These are phyloP conservation scores for Wallacemonas rigidus DNA, from an alignment of 208 protist genomes.

Conservation along the genomic window DNA sequence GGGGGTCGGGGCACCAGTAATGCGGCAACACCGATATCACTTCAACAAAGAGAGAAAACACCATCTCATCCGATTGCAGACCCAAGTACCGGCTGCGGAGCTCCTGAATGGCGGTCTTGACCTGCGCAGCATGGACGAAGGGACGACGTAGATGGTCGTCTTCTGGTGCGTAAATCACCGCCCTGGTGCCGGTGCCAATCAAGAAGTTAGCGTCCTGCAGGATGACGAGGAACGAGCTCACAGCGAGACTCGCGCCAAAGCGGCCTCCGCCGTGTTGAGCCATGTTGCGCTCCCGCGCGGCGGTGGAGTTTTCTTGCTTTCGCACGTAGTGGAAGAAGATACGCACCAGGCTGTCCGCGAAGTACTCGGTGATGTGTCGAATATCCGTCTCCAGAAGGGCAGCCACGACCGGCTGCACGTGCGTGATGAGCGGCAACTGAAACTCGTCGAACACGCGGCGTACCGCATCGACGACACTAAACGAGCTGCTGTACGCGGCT, in stretches of 20 bases:
- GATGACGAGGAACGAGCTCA: slow-evolving; percentile 50
- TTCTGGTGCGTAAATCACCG: slow-evolving; percentile 8
- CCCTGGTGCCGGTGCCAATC: neutral
- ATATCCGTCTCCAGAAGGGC: slow-evolving; percentile 43
- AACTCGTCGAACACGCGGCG: slow-evolving; percentile 45
- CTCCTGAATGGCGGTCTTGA: slow-evolving; percentile 31
- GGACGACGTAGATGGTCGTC: slow-evolving; percentile 23
- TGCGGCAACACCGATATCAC: slow-evolving; percentile 42
- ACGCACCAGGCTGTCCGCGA: slow-evolving; percentile 68
- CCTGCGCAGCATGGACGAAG: slow-evolving; percentile 50
- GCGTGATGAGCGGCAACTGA: slow-evolving; percentile 26
- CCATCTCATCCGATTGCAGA: slow-evolving; percentile 44
- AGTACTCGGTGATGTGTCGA: slow-evolving; percentile 70
- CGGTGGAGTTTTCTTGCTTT: slow-evolving; percentile 53
- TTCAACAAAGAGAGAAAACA: slow-evolving; percentile 79
- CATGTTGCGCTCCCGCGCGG: slow-evolving; percentile 37
- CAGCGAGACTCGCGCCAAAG: slow-evolving; percentile 58
- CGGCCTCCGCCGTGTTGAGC: slow-evolving; percentile 63
- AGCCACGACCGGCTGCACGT: slow-evolving; percentile 24
- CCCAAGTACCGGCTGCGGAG: slow-evolving; percentile 25
- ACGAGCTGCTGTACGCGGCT: slow-evolving; percentile 26
- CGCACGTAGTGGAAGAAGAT: slow-evolving; percentile 87
- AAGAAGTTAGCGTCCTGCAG: slow-evolving; percentile 78
- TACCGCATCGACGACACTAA: slow-evolving; percentile 51
- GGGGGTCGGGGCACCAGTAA: slow-evolving; percentile 85